Evolutionary conservation across 75 land plant genomes (phyloP).

Genomic region (Cunninghamia lanceolata): DNA sequence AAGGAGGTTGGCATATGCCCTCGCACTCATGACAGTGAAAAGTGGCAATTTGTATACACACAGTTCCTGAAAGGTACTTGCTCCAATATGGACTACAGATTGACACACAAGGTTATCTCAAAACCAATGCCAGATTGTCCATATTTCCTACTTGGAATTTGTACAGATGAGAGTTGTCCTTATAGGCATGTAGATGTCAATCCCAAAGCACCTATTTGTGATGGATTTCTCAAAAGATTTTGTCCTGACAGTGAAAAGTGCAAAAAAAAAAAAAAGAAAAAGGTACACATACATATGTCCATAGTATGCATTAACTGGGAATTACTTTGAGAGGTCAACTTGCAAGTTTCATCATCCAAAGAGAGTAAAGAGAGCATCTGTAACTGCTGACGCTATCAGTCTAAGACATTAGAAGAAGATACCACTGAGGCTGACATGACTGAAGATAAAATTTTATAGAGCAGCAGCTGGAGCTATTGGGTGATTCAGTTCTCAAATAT

Average conservation of each 20-base stretch:
- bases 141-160: conserved; percentile 83
- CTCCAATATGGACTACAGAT: too few relatives aligned
- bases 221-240: conserved; percentile 87
- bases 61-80: too few relatives aligned
- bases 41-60: too few relatives aligned
- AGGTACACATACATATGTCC: conserved; percentile 91
- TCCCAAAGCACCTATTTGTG: conserved; percentile 79
- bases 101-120: conserved; percentile 97
- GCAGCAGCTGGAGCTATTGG: too few relatives aligned
- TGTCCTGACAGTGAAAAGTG: conserved; percentile 94
- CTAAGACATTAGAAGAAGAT: background rate
- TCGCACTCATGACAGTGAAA: too few relatives aligned
- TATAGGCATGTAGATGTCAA: conserved; percentile 94
- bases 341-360: too few relatives aligned
- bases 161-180: conserved; percentile 76
- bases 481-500: background rate
- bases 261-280: too few relatives aligned
- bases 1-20: too few relatives aligned
- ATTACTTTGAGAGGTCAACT: too few relatives aligned
- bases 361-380: too few relatives aligned
- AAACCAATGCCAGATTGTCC: conserved; percentile 98
- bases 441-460: too few relatives aligned
- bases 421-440: too few relatives aligned
- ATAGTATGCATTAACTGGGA: conserved; percentile 56
- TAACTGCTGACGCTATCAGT: background rate